These are phyloP conservation scores for Phytopythium chamaehyphon DNA, from an alignment of 352 stramenopile genomes.

Conservation along the genomic window DNA sequence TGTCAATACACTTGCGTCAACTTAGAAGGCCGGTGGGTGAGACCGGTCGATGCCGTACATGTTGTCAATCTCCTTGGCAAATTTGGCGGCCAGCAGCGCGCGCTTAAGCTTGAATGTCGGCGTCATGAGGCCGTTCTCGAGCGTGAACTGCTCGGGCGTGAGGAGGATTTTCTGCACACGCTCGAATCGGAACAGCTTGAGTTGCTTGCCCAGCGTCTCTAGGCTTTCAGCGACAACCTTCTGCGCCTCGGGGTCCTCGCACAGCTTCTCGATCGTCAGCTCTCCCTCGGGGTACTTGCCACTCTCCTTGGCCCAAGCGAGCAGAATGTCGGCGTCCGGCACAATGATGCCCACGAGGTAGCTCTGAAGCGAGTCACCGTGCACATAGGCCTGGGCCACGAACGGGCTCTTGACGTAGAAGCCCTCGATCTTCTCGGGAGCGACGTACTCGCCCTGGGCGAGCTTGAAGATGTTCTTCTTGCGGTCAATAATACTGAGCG, in stretches of 20 bases:
- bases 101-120: slow-evolving; percentile 97
- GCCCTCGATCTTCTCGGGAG: slow-evolving; percentile 96
- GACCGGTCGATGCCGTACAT: slow-evolving; percentile 54
- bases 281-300: slow-evolving; percentile 15
- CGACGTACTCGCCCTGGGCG: slow-evolving; percentile 94
- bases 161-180: slow-evolving; percentile 87
- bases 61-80: slow-evolving; percentile 64
- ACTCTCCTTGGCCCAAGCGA: slow-evolving; percentile 60
- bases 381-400: slow-evolving; percentile 92
- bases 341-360: slow-evolving; percentile 93
- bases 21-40: not conserved
- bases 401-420: slow-evolving; percentile 89
- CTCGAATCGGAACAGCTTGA: slow-evolving; percentile 91
- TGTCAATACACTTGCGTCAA: not conserved
- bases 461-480: slow-evolving; percentile 96
- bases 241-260: slow-evolving; percentile 17
- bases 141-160: slow-evolving; percentile 78
- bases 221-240: slow-evolving; percentile 77
- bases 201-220: slow-evolving; percentile 44
- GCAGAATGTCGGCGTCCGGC: slow-evolving; percentile 87
- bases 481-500: slow-evolving; percentile 87
- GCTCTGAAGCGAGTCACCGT: slow-evolving; percentile 94
- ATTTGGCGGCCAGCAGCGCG: slow-evolving; percentile 83
- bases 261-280: slow-evolving; percentile 17
- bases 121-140: slow-evolving; percentile 93